Base-by-base conservation (phyloP, 108 stramenopile species). In the Ochromonas danica region DNA sequence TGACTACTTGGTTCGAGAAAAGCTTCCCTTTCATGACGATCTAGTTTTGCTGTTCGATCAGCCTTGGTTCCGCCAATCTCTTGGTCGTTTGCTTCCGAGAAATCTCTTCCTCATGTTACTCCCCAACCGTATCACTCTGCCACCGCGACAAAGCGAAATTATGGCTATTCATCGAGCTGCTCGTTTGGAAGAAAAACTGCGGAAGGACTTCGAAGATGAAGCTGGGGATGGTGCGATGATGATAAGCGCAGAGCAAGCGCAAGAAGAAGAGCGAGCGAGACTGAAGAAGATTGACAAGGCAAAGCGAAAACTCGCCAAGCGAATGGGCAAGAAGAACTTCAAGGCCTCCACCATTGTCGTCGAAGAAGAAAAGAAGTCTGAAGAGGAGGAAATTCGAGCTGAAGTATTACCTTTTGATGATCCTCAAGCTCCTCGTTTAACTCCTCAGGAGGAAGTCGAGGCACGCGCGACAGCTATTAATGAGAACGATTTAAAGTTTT, bases 1-100 rank as follows among this genome's bases (percentile, higher is more conserved):
- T 27, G 40, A 75, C 38, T 75, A 33, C 6, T 31, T 60, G 3
- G 31, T 75, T 3, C 36, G 40, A 33, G 10, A 41, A 75, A 38
- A 33, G 40, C 22, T 33, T 57, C 72, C 72, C 6, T 75, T 75
- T 75, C 43, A 75, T 42, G 72, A 75, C 38, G 72, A 75, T 14
- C 10, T 75, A 41, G 67, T 40, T 31, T 10, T 31, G 22, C 22
- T 70, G 22, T 57, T 10, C 17, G 51, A 10, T 57, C 22, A 22
- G 51, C 51, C 51, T 17, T 57, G 51, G 51, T 57, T 57, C 22
- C n/a, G n/a, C n/a, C n/a, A n/a, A n/a, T n/a, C n/a, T n/a, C n/a
- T n/a, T n/a, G n/a, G n/a, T n/a, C n/a, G n/a, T n/a, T n/a, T n/a
- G n/a, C n/a, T n/a, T n/a, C n/a, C n/a, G n/a, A n/a, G n/a, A n/a